Evolutionary conservation across 1,139 yeast species (phyloP), one percentile per base, ranked within the genome.

Genomic region (Hyphopichia pseudoburtonii): DNA sequence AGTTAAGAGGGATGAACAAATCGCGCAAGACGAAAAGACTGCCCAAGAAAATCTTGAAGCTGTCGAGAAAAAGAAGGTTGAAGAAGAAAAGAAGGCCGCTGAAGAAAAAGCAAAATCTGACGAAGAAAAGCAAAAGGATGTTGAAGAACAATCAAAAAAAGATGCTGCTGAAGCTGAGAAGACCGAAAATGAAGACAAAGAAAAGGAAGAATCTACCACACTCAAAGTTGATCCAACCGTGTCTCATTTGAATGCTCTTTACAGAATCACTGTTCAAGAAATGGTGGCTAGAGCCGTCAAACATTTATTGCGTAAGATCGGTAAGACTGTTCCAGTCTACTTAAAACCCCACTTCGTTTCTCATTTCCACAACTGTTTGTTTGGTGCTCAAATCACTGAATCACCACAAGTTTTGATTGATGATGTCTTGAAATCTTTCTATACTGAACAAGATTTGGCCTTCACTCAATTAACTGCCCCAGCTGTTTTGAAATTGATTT

Each of bases 271-370:
- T 17, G 64, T 76, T 33, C 78, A 79, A 45, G 96, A 89, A 61
- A 81, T 88, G 72, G 62, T 88, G 50, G 73, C 92, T 14, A 82
- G 98, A 66, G 77, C 89, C 17, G 63, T 78, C 33, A 92, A 92
- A 64, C 95, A 88, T 55, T 61, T 83, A 37, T 64, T 90, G 51
- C 80, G 89, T 57, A 56, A 59, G 5, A 59, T 64, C 27, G 60
- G 83, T 26, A 52, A 52, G 4, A 41, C 51, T 1, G 55, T 82
- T 17, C 88, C 95, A n/a, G 44, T 72, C 11, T 62, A 72, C 32
- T 65, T 84, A 44, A 69, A 76, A 41, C 74, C 89, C 3, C 57
- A 74, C 33, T 76, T 83, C 32, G 76, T 86, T 38, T 69, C 84
- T 10, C 94, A 83, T 50, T 74, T 83, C 58, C 84, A 86, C 63